phyloP scores from a whole-genome alignment of 1,139 yeast genomes.

The Zygosaccharomyces sapae region DNA sequence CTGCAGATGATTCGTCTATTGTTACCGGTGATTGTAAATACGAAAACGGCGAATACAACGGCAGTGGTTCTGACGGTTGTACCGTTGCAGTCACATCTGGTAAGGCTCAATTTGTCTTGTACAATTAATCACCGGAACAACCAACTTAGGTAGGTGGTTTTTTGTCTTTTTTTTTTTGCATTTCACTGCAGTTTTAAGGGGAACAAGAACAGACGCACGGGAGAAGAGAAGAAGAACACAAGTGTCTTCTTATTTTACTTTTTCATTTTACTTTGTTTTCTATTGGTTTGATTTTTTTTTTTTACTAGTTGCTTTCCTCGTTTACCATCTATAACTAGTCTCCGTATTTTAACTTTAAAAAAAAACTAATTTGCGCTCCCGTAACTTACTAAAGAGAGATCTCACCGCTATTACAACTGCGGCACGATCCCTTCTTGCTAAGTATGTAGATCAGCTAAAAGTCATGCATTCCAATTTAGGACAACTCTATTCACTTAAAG shows the following conservation, averaged over 20 bases:
- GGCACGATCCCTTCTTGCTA: background rate
- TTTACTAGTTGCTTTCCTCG: background rate
- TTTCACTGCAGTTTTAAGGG: background rate
- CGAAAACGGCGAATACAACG: slow-evolving; percentile 69
- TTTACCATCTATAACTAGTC: background rate
- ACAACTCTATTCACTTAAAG: background rate
- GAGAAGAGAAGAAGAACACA: background rate
- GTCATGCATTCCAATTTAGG: background rate
- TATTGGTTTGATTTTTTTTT: slow-evolving; percentile 1
- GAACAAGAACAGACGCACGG: background rate
- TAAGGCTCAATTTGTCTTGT: slow-evolving; percentile 67
- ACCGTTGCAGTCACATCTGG: slow-evolving; percentile 85
- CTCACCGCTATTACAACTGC: too few relatives aligned
- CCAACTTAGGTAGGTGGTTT: background rate
- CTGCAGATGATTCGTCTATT: slow-evolving; percentile 54
- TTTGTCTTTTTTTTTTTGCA: background rate
- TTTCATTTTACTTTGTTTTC: slow-evolving; percentile 5
- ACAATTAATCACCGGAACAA: slow-evolving; percentile 27
- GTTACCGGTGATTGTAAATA: slow-evolving; percentile 77
- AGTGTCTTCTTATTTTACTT: slow-evolving; percentile 1
- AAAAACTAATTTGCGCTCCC: background rate
- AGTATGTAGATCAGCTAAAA: background rate
- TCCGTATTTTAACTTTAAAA: background rate
- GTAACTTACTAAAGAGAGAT: background rate
- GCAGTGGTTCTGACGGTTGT: slow-evolving; percentile 69